Base-by-base conservation (phyloP, 352 stramenopile species). In the Globisporangium abappressorium region DNA sequence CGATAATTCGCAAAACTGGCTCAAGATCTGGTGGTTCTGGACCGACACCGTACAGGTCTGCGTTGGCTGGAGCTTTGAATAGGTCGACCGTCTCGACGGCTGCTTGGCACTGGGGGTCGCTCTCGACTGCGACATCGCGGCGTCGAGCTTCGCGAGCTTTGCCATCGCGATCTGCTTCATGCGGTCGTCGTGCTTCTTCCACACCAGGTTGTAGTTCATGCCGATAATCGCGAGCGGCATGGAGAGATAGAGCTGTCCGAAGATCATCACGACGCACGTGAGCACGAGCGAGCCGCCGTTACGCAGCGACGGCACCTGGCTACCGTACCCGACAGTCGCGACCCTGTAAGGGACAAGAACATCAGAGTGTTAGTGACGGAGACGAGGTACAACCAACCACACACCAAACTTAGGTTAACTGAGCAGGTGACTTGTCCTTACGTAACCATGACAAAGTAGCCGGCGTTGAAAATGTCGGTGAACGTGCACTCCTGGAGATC, bases 401-500 rank as follows among this genome's bases (percentile, higher is more conserved):
- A 38, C 6, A 11, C 33, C 33, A 38, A 38, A 38, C 33, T 12
- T 38, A 11, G 33, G 33, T 38, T 12, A 1, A 1, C 33, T 38
- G 8, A 9, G 7, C 33, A 38, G 6, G 5, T 38, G 33, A 9
- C 33, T 38, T 38, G 33, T 38, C 24, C 34, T 47, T 81, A 87
- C 76, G 80, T 88, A 46, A 82, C 56, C 79, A 89, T 89, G 54
- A 87, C 70, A 30, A 81, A 89, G 69, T 89, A 89, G 20, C 70
- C 79, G 0, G 80, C 72, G 68, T 89, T 89, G 57, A 89, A 81
- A 51, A 89, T 83, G 49, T 89, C 80, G 2, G 79, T 85, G 60
- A 89, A 89, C 1, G 70, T 75, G 67, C 78, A 88, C 3, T 70
- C 76, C 20, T 78, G 53, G 1, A 85, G 64, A 30, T 88, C 69